Base-by-base conservation (phyloP, 768 basidiomycete species). In the Auricularia heimuer region DNA sequence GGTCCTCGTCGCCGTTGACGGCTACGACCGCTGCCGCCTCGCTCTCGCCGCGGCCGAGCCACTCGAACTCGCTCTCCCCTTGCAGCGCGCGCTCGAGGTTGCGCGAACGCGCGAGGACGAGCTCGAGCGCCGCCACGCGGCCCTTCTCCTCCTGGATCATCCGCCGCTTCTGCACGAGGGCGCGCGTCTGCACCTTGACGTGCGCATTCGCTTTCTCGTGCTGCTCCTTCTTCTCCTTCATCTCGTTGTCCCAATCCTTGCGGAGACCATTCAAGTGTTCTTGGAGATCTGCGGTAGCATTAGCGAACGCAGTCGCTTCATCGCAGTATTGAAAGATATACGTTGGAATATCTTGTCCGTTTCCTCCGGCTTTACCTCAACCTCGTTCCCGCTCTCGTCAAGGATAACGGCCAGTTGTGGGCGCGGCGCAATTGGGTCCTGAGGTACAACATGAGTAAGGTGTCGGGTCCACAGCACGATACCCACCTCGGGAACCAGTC, bases 161-260 rank as follows among this genome's bases (percentile, higher is more conserved):
- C 70, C 87, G 88, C 56, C 97, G 88, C 72, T 94, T 91, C 69
- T 94, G 91, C 0, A 94, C 88, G 24, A 99, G 85, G 69, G 93
- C 89, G 63, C 90, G 88, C 2, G 96, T 98, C 1, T 94, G 90
- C 12, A 88, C 88, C 34, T 90, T 88, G 11, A 99, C 84, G 68
- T 94, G 89, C 3, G 85, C 86, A 73, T 93, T 92, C 11, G 89
- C 93, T 18, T 89, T 84, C 66, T 93, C 92, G n/a, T 98, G 83
- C 21, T 83, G 80, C 68, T 93, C 92, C 75, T 94, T 88, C 73
- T 97, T 98, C 21, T 82, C 75, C 71, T 90, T 88, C 68, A 98
- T 83, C 75, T 99, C 97, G 29, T 82, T 68, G 54, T 87, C 81
- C 75, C 96, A 98, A 44, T 96, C 92, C 4, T 81, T 73, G 65